phyloP scores from a whole-genome alignment of 495 filamentous ascomycete genomes.

The Podospora bellae-mahoneyi region DNA sequence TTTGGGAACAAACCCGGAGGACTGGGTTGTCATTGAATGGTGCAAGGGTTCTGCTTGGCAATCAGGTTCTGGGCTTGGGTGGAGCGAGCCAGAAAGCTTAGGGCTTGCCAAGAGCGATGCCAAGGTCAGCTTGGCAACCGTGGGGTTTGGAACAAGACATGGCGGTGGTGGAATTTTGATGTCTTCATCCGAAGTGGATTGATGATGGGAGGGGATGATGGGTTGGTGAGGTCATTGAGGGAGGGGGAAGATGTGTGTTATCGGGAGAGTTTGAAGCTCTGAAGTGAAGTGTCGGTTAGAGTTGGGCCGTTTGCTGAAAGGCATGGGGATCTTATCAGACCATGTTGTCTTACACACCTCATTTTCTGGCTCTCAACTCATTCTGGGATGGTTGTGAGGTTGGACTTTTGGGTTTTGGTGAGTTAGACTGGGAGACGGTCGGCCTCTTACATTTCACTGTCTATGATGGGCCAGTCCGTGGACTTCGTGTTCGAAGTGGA shows the following conservation, averaged over 20 bases:
- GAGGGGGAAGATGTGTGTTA: neutral
- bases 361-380: too few relatives aligned
- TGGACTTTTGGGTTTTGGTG: too few relatives aligned
- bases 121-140: neutral
- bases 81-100: conserved; percentile 5
- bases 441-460: too few relatives aligned
- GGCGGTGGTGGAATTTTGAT: neutral
- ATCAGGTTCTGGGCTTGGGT: neutral
- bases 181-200: neutral
- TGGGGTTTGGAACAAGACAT: neutral
- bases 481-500: too few relatives aligned
- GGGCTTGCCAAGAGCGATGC: neutral
- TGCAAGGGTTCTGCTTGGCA: neutral
- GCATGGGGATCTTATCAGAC: too few relatives aligned
- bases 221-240: neutral
- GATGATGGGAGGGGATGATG: neutral
- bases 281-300: neutral
- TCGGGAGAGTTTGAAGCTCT: neutral
- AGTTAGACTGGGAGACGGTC: too few relatives aligned
- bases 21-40: neutral
- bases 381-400: too few relatives aligned
- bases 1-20: neutral
- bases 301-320: too few relatives aligned
- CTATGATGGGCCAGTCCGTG: too few relatives aligned
- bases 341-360: too few relatives aligned